These are phyloP conservation scores for Cordyceps cateniannulata DNA, from an alignment of 2,329 filamentous ascomycete genomes.

Conservation along the genomic window DNA sequence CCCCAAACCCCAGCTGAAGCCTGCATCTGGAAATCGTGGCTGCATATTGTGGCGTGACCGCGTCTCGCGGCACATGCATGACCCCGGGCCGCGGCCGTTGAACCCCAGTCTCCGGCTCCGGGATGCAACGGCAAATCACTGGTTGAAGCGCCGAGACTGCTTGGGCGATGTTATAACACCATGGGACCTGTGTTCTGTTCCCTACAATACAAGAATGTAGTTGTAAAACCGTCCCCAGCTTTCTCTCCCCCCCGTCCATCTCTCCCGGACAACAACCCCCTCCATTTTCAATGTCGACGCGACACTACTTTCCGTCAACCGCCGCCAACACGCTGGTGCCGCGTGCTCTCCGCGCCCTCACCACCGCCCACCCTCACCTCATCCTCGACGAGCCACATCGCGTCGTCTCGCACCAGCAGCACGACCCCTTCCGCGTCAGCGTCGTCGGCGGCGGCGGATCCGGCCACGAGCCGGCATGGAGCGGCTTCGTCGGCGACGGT, in stretches of 20 bases:
- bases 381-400: constrained; percentile 43
- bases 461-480: constrained; percentile 58
- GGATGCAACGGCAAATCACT: not conserved
- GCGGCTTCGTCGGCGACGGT: constrained; percentile 56
- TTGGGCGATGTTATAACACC: not conserved
- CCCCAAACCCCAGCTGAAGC: not conserved
- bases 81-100: not conserved
- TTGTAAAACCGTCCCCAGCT: not conserved
- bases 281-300: constrained; percentile 14
- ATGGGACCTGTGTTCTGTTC: not conserved
- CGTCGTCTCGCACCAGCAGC: constrained; percentile 43
- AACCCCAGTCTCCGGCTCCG: too few relatives aligned
- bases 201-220: not conserved
- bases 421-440: constrained; percentile 38
- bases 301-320: constrained; percentile 17
- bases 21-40: not conserved
- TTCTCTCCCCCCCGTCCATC: too few relatives aligned
- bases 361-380: constrained; percentile 36
- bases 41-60: not conserved
- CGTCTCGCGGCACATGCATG: not conserved
- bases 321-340: constrained; percentile 21
- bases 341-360: constrained; percentile 19
- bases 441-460: constrained; percentile 49
- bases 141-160: not conserved
- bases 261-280: not conserved